phyloP scores from a whole-genome alignment of 2,329 filamentous ascomycete species.

The Magnaporthiopsis rhizophila region DNA sequence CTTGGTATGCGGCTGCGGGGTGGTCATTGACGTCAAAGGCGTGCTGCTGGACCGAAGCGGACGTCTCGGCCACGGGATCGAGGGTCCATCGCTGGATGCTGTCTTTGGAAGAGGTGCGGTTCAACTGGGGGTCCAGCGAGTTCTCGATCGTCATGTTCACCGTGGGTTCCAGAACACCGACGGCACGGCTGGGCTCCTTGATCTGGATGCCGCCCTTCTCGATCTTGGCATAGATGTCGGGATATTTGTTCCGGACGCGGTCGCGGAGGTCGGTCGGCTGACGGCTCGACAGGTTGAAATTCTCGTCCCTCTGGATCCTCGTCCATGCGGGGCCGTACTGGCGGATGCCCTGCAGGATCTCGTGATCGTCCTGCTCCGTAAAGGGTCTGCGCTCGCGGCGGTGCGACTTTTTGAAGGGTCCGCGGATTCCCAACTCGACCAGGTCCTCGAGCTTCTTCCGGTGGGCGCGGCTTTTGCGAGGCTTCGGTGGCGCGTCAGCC shows the following conservation, averaged over 20 bases:
- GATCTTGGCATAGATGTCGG: constrained; percentile 46
- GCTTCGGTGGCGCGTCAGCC: constrained; percentile 18
- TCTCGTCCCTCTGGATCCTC: constrained; percentile 53
- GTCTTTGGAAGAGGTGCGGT: constrained; percentile 35
- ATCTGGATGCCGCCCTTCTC: constrained; percentile 45
- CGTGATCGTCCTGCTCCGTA: constrained; percentile 53
- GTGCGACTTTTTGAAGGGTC: constrained; percentile 54
- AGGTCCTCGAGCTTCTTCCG: constrained; percentile 36
- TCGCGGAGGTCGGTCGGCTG: constrained; percentile 58
- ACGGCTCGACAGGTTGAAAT: constrained; percentile 48
- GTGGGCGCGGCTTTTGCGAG: constrained; percentile 30
- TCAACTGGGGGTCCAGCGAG: constrained; percentile 33
- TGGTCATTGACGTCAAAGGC: constrained; percentile 38
- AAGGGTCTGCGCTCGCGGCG: constrained; percentile 54
- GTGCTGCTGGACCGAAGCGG: constrained; percentile 6
- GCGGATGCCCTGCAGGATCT: constrained; percentile 53
- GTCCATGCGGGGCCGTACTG: constrained; percentile 57
- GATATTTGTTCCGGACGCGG: constrained; percentile 56
- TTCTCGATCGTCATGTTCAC: constrained; percentile 42
- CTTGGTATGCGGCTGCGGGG: constrained; percentile 29
- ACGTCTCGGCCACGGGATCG: constrained; percentile 2
- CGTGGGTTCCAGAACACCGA: constrained; percentile 41
- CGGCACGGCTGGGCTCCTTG: constrained; percentile 33
- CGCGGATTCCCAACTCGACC: constrained; percentile 47
- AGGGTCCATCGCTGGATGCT: constrained; percentile 37